Conservation (phyloP, 2,329 filamentous ascomycete species). For the Alternaria sp. region DNA sequence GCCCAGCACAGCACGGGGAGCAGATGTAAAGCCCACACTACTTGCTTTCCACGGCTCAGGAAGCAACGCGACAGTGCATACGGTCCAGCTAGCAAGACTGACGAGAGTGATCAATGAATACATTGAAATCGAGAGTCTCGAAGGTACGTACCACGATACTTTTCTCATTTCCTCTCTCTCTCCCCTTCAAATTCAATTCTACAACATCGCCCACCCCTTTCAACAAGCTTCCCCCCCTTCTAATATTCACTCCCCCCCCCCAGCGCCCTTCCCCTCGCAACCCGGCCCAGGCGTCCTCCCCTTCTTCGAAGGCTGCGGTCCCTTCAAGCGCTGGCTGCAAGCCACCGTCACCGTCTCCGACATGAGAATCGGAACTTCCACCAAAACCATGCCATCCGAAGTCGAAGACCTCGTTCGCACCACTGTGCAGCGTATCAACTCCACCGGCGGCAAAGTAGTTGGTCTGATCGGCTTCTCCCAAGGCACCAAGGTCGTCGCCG, state of each 20-base stretch:
- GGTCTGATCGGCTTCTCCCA: slow-evolving; percentile 47
- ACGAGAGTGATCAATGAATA: slow-evolving; percentile 32
- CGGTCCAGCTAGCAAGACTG: slow-evolving; percentile 46
- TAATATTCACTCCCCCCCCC: slow-evolving; percentile 8
- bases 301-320: slow-evolving; percentile 52
- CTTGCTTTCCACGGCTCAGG: slow-evolving; percentile 51
- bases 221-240: background rate
- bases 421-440: slow-evolving; percentile 24
- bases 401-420: slow-evolving; percentile 34
- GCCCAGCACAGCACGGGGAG: background rate
- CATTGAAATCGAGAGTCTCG: slow-evolving; percentile 38
- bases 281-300: slow-evolving; percentile 50
- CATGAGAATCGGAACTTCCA: slow-evolving; percentile 29
- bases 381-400: slow-evolving; percentile 25
- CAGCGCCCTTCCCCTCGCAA: slow-evolving; percentile 45
- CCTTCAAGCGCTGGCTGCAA: slow-evolving; percentile 47
- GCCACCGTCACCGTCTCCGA: slow-evolving; percentile 23
- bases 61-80: slow-evolving; percentile 45
- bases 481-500: slow-evolving; percentile 47
- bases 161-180: background rate
- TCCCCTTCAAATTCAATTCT: background rate
- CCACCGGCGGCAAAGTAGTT: slow-evolving; percentile 36
- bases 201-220: background rate
- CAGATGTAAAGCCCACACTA: slow-evolving; percentile 40
- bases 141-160: slow-evolving; percentile 28